Conservation (phyloP, 2,329 filamentous ascomycete species). For the Tolypocladium inflatum region DNA sequence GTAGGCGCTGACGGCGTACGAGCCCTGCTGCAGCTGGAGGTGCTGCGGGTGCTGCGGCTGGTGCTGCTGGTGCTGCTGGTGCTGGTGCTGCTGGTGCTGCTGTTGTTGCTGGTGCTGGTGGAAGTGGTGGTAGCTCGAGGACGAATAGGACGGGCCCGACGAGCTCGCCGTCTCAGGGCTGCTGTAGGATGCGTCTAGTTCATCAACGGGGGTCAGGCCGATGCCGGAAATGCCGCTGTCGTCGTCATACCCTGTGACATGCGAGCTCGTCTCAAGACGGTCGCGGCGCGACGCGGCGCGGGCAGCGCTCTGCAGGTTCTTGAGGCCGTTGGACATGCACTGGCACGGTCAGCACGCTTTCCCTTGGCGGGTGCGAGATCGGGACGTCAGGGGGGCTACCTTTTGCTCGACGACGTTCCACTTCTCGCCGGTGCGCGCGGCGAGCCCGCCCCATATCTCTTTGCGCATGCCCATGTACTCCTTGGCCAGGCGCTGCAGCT, state of each 20-base stretch:
- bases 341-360: slow-evolving; percentile 4
- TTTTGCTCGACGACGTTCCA: slow-evolving; percentile 62
- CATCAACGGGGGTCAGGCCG: slow-evolving; percentile 49
- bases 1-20: slow-evolving; percentile 4
- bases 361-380: not conserved
- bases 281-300: slow-evolving; percentile 58
- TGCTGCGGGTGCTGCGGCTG: slow-evolving; percentile 12
- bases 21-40: slow-evolving; percentile 16
- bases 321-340: slow-evolving; percentile 79
- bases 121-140: slow-evolving; percentile 16
- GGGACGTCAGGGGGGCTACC: slow-evolving; percentile 26
- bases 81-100: slow-evolving; percentile 7
- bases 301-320: slow-evolving; percentile 64
- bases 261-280: slow-evolving; percentile 38
- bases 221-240: slow-evolving; percentile 61
- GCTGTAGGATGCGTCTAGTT: slow-evolving; percentile 47
- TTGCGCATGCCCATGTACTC: slow-evolving; percentile 73
- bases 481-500: slow-evolving; percentile 63
- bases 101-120: slow-evolving; percentile 17
- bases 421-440: slow-evolving; percentile 68
- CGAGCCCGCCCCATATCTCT: slow-evolving; percentile 73
- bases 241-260: slow-evolving; percentile 47
- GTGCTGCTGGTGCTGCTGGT: slow-evolving; percentile 14
- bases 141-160: slow-evolving; percentile 6
- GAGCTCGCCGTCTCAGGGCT: slow-evolving; percentile 41